Evolutionary conservation across 257 asterid species (phyloP).

Genomic region (Primulina huaijiensis): DNA sequence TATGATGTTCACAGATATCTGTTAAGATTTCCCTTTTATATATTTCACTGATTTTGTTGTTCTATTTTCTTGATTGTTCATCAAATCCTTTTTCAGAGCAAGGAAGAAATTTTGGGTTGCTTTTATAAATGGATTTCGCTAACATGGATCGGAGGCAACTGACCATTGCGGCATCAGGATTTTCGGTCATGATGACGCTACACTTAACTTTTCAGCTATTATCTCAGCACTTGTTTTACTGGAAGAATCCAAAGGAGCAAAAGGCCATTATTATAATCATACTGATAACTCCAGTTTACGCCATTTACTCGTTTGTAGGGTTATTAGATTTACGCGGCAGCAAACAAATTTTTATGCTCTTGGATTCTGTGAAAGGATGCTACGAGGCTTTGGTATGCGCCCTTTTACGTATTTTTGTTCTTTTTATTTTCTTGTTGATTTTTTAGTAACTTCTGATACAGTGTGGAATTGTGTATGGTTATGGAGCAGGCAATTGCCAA

Average conservation of each 20-base stretch:
- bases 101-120: slow-evolving; percentile 4
- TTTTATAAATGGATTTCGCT: slow-evolving; percentile 47
- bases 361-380: slow-evolving; percentile 70
- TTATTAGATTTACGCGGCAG: slow-evolving; percentile 60
- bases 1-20: too few relatives aligned
- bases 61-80: background rate
- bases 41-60: background rate
- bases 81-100: slow-evolving; percentile 19
- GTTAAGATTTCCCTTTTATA: background rate
- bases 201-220: slow-evolving; percentile 75
- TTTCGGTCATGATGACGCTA: slow-evolving; percentile 55
- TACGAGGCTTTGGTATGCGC: slow-evolving; percentile 74
- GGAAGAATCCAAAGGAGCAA: slow-evolving; percentile 91
- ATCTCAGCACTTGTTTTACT: slow-evolving; percentile 76
- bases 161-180: slow-evolving; percentile 60
- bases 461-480: background rate
- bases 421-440: background rate
- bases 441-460: background rate
- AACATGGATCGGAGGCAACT: slow-evolving; percentile 66
- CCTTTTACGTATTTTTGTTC: background rate
- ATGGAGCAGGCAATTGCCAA: slow-evolving; percentile 72
- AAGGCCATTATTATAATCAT: slow-evolving; percentile 63
- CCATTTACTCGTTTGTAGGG: slow-evolving; percentile 65
- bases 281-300: slow-evolving; percentile 77
- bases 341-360: slow-evolving; percentile 53